Percentiles rank a stretch among this genome's conserved stretches.
Evolutionary conservation across 306 rosid genomes (phyloP).

Genomic region (Dryas drummondii): DNA sequence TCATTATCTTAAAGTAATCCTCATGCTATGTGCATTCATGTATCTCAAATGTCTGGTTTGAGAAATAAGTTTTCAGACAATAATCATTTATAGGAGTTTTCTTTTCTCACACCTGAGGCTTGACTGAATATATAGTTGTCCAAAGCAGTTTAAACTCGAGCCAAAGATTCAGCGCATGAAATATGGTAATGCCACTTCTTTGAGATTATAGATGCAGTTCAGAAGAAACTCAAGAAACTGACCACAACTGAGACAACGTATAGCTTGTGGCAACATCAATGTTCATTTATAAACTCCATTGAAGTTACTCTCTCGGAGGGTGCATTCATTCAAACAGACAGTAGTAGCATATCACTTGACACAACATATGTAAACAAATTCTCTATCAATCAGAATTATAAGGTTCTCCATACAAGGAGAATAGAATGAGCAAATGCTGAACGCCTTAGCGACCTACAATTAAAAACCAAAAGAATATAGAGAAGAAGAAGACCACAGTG

Average conservation of each 20-base stretch:
- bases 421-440: conserved; percentile 33
- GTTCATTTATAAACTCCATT: not conserved
- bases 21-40: too few relatives aligned
- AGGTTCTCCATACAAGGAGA: conserved; percentile 29
- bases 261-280: not conserved
- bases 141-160: not conserved
- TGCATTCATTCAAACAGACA: not conserved
- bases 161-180: not conserved
- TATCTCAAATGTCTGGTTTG: too few relatives aligned
- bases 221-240: not conserved
- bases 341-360: not conserved
- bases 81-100: too few relatives aligned
- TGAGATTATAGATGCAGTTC: not conserved
- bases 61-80: too few relatives aligned
- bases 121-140: not conserved
- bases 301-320: not conserved
- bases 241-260: not conserved
- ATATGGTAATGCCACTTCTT: not conserved
- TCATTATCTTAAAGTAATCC: too few relatives aligned
- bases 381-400: conserved; percentile 24
- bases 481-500: conserved; percentile 21
- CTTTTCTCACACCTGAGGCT: too few relatives aligned
- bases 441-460: conserved; percentile 31
- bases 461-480: conserved; percentile 28
- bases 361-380: conserved; percentile 3